Evolutionary conservation across 179 eudicot genomes (phyloP).

Genomic region (Actinidia arguta): DNA sequence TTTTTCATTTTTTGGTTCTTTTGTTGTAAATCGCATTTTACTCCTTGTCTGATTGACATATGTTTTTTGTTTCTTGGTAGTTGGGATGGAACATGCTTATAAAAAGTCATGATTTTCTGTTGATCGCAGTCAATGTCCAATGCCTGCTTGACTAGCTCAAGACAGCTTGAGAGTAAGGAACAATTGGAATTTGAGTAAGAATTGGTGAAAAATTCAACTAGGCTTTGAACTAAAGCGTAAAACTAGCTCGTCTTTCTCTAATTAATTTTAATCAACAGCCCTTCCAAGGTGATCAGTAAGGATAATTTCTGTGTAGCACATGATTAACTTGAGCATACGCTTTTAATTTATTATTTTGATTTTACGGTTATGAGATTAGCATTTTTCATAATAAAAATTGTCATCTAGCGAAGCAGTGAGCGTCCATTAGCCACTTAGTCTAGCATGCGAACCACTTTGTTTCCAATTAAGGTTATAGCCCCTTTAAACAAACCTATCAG

Average conservation of each 20-base stretch:
- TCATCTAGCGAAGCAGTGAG: background rate
- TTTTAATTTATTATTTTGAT: background rate
- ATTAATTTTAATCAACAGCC: background rate
- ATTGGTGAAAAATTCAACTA: background rate
- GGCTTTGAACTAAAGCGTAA: constrained; percentile 1
- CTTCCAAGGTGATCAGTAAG: background rate
- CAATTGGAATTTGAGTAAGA: background rate
- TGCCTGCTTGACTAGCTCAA: constrained; percentile 1
- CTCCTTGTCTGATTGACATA: background rate
- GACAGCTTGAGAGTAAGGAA: background rate
- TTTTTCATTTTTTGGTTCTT: background rate
- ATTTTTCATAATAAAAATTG: background rate
- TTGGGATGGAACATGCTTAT: background rate
- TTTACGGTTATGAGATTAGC: too few relatives aligned
- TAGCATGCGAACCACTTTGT: background rate
- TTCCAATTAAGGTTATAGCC: background rate
- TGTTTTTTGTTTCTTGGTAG: background rate
- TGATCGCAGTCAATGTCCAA: background rate
- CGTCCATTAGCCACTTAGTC: background rate
- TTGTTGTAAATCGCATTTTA: background rate
- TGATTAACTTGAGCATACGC: background rate
- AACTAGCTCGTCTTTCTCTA: background rate
- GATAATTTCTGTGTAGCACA: background rate
- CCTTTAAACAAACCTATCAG: background rate
- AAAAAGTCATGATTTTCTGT: background rate